Conservation (phyloP, 2,329 filamentous ascomycete species). For the Sordariomycetes sp. region DNA sequence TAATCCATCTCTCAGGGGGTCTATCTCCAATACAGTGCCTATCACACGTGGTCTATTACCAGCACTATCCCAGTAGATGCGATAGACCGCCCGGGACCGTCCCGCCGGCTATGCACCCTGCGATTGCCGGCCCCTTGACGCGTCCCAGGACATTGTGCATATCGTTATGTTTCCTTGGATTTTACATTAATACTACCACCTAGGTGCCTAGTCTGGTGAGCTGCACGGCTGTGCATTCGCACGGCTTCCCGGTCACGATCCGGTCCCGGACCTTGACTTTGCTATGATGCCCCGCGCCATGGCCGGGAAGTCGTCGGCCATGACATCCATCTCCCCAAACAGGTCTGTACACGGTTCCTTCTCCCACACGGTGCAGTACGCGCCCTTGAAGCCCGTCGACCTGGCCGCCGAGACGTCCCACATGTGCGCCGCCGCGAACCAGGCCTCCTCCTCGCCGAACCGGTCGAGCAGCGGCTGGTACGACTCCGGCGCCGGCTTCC, state of each 20-base stretch:
- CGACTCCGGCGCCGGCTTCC: slow-evolving; percentile 37
- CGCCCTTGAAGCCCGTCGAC: slow-evolving; percentile 39
- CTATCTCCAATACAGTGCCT: too few relatives aligned
- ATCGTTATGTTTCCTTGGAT: too few relatives aligned
- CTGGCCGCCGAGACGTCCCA: slow-evolving; percentile 48
- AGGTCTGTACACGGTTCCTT: slow-evolving; percentile 38
- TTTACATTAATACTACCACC: too few relatives aligned
- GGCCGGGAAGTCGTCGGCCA: slow-evolving; percentile 31
- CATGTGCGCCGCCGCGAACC: slow-evolving; percentile 52
- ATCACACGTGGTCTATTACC: too few relatives aligned
- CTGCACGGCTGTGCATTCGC: too few relatives aligned
- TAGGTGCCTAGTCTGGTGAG: neutral
- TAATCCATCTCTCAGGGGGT: too few relatives aligned
- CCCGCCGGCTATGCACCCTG: too few relatives aligned
- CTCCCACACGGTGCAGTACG: slow-evolving; percentile 44
- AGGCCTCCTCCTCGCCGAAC: slow-evolving; percentile 30
- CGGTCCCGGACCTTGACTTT: slow-evolving; percentile 7
- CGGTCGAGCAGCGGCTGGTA: slow-evolving; percentile 33
- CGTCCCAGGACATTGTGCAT: too few relatives aligned
- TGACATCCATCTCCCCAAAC: slow-evolving; percentile 43
- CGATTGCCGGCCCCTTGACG: too few relatives aligned
- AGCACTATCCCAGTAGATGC: too few relatives aligned
- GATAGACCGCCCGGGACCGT: too few relatives aligned
- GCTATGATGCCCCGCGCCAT: slow-evolving; percentile 34
- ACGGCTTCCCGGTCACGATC: neutral